Base-by-base conservation (phyloP, 1,284 basidiomycete genomes). In the Agaricales sp. region DNA sequence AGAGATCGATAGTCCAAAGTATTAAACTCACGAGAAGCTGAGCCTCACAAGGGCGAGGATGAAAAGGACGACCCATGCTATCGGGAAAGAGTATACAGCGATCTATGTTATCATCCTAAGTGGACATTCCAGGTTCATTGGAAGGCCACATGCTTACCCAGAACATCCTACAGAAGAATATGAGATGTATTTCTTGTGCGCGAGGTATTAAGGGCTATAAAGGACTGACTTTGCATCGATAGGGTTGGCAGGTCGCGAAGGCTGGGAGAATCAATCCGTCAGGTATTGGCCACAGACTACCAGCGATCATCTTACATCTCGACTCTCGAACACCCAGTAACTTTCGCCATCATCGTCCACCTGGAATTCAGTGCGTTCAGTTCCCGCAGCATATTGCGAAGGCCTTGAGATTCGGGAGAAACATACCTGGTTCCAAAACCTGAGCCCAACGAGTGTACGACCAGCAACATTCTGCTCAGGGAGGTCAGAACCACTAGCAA, bases 301-400 rank as follows among this genome's bases (percentile, higher is more conserved):
- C 43, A 56, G 46, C 24, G 39, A 39, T 30, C 25, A 23, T 45
- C 46, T 61, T 66, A 92, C 92, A 65, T 95, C 92, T 60, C 91
- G 77, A 57, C 86, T 88, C 68, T 95, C 92, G 58, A 96, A 96
- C 2, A 96, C 92, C 92, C 92, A 96, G 55, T 85, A 91, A 61
- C 87, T 92, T 62, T 94, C 91, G 1, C 93, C 93, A 57, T 96
- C 92, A 50, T 95, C 92, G 59, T 96, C 92, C 12, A 97, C 85
- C 82, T 85, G 52, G 14, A 24, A 4, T 41, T 59, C 25, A 57
- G 47, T 49, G 46, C 19, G 41, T 50, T 21, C 26, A 44, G 13
- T 49, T 50, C 37, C 21, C 47, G 26, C 6, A 30, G 14, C 6
- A 6, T 6, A 30, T 30, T 30, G 6, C 26, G 14, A 14, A 30